Conservation (phyloP, 352 stramenopile species). For the Phytophthora colocasiae region DNA sequence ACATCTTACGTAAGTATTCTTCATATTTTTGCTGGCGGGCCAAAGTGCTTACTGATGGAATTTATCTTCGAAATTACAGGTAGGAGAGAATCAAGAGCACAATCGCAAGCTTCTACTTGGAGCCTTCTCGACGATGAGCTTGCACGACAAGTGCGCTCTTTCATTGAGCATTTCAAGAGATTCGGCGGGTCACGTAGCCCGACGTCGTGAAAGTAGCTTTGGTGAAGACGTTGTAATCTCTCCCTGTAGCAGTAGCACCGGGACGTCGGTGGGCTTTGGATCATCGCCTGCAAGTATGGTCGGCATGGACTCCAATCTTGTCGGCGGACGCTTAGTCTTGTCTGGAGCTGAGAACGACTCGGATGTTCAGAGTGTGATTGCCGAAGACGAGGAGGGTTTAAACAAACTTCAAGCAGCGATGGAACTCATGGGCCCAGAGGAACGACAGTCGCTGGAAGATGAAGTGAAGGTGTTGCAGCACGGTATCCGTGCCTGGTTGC, state of each 20-base stretch:
- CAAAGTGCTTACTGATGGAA: slow-evolving; percentile 6
- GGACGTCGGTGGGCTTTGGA: slow-evolving; percentile 33
- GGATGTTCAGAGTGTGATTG: slow-evolving; percentile 87
- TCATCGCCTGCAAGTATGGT: slow-evolving; percentile 36
- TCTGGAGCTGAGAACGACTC: slow-evolving; percentile 61
- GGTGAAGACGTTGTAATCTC: slow-evolving; percentile 51
- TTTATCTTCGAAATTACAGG: slow-evolving; percentile 32
- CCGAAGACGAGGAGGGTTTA: slow-evolving; percentile 76
- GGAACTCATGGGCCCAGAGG: slow-evolving; percentile 87
- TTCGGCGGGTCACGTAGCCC: slow-evolving; percentile 29
- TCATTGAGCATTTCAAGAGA: slow-evolving; percentile 85
- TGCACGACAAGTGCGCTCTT: slow-evolving; percentile 88
- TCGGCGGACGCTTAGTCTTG: slow-evolving; percentile 33
- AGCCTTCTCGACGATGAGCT: slow-evolving; percentile 89
- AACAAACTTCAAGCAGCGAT: slow-evolving; percentile 84
- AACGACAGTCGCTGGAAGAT: slow-evolving; percentile 85
- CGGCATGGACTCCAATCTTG: slow-evolving; percentile 35
- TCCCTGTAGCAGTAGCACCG: slow-evolving; percentile 34
- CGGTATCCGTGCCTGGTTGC: slow-evolving; percentile 88
- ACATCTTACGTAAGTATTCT: slow-evolving; percentile 56
- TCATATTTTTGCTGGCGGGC: neutral
- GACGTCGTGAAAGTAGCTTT: slow-evolving; percentile 64
- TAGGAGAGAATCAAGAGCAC: slow-evolving; percentile 79
- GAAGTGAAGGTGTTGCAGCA: slow-evolving; percentile 88
- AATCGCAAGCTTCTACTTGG: slow-evolving; percentile 86